Base-by-base conservation (phyloP, 2,329 filamentous ascomycete species). In the Aspergillus sp. region DNA sequence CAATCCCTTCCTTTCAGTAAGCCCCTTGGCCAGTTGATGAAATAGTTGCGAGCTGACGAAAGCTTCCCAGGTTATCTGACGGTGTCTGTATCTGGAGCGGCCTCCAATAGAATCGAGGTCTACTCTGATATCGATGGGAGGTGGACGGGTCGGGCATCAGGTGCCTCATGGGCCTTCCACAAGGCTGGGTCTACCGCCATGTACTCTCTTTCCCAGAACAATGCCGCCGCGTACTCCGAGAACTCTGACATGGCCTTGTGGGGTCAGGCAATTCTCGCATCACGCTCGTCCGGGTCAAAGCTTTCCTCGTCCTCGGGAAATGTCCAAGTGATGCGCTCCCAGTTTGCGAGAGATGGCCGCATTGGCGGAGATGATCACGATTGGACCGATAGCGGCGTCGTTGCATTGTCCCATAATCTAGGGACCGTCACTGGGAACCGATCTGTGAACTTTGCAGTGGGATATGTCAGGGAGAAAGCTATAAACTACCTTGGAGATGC, bases 1-100 rank as follows among this genome's bases (percentile, higher is more conserved):
- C 63, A 67, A 34, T 66, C 61, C 6, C 51, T 66, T 30, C 64
- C 64, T 20, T 67, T 64, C 41, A 55, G 55, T 57, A 47, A 24
- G 36, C 20, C 11, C 16, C 13, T 6, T 28, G 6, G 16, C n/a
- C 24, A 15, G 8, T 5, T 6, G 12, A 2, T 8, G 1, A 16
- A 16, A 11, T n/a, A 8, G 12, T 10, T 4, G 7, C 5, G 5
- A 14, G 25, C 24, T 42, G 47, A 26, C 49, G 32, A 5, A 3
- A 2, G n/a, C 8, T 8, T 11, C 14, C 3, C 31, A 57, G 52
- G 57, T 35, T 67, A 64, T 35, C 42, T 67, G 32, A 66, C 60
- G 0, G 58, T 66, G 11, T 48, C 53, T 13, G 49, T 55, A 1
- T 44, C 43, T 4, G 44, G 36, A 2, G 40, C 39, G 4, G 38